Evolutionary conservation across 352 stramenopile species (phyloP), one percentile per base, ranked within the genome.

Genomic region (Globisporangium yorkense): DNA sequence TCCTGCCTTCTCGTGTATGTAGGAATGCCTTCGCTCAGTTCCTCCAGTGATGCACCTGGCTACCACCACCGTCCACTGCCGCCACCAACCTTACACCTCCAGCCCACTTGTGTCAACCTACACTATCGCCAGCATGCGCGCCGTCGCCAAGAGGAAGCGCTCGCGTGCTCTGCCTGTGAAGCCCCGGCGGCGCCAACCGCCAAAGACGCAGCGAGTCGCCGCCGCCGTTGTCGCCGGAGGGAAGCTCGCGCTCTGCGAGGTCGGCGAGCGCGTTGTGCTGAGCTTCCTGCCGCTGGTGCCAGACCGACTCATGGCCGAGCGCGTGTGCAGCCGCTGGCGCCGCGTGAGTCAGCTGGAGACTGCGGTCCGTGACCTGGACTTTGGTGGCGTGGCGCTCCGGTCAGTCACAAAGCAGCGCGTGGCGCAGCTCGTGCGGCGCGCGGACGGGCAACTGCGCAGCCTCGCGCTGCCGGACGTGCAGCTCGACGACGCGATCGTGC

Each of bases 301-400:
- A 4, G 72, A 87, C 31, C 76, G 81, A 13, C 54, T 88, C 24
- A 62, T 48, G 5, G 66, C 63, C n/a, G 81, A 87, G 55, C 46
- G 65, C 0, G 78, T 88, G 29, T 89, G 81, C 60, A 77, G 61
- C 56, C 72, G 77, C 47, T 91, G 81, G 78, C 63, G 67, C 2
- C 56, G 44, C 8, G 15, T 83, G 48, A 87, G 69, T 27, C 67
- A 46, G 5, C 64, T 71, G 2, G 62, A 84, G 5, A 24, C 88
- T 10, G 60, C 71, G 9, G 66, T 86, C 44, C 52, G 56, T 2
- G 72, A 77, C 40, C 53, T 91, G 5, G 75, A 89, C 43, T 86
- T 88, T 40, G 63, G 68, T 0, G 62, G 63, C 41, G 61, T 77
- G 39, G 63, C 54, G 8, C 62, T 60, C 2, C 64, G 59, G 6